Base-by-base conservation (phyloP, 768 basidiomycete genomes). In the Rhizopogon vesiculosus region DNA sequence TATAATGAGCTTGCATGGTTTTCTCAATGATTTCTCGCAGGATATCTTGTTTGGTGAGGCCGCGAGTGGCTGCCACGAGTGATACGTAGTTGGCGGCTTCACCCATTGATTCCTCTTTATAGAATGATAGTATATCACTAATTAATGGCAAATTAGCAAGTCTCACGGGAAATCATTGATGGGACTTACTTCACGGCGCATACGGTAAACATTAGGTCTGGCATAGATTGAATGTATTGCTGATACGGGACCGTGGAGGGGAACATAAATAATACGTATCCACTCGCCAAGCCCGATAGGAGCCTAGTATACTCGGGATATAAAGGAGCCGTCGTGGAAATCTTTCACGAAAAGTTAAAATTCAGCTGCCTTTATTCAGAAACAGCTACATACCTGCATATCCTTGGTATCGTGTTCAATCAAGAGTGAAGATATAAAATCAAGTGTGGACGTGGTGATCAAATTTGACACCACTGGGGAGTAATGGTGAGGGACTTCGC, bases 101-200 rank as follows among this genome's bases (percentile, higher is more conserved):
- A 3, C 67, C 70, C 0, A 51, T 64, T 1, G 63, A 48, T 51
- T 76, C 76, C 65, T 78, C 76, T 55, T 77, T 69, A 56, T 76
- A 72, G 52, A 78, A 76, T 0, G 71, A 76, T 1, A 75, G 59
- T 28, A 76, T 59, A 42, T 78, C 75, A 55, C 75, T 77, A 13
- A 38, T 38, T 5, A 5, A 5, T 38, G 9, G 12, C 31, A 33
- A 10, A 38, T 38, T 10, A 38, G 35, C 1, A 38, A 38, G 35
- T 13, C 10, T 38, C 35, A 5, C 5, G 12, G 35, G 35, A 25
- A 12, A 39, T 46, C 45, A 19, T 53, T 39, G 19, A n/a, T n/a
- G 51, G 12, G n/a, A 63, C 72, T 59, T 40, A 74, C 74, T 74
- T 74, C 25, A 53, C 61, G 49, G 67, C 64, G 42, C 64, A 61